Evolutionary conservation across 345 rosid species (phyloP).

Genomic region (Ailanthus altissimus): DNA sequence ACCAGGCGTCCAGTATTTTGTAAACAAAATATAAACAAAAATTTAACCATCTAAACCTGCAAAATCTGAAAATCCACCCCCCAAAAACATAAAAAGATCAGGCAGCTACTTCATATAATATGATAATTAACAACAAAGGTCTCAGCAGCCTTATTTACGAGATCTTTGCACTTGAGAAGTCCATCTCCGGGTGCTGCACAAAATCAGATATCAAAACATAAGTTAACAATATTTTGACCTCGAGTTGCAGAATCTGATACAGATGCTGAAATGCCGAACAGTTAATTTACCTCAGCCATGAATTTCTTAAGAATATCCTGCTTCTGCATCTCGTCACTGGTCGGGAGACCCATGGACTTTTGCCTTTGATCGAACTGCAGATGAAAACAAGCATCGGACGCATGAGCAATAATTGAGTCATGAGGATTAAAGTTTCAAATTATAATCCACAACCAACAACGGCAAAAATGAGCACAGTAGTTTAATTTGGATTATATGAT

Average conservation of each 20-base stretch:
- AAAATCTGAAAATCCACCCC: too few relatives aligned
- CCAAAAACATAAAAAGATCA: too few relatives aligned
- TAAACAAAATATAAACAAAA: too few relatives aligned
- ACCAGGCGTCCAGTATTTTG: too few relatives aligned
- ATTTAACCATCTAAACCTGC: too few relatives aligned
- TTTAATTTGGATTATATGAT: neutral
- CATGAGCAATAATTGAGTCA: neutral
- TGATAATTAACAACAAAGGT: neutral
- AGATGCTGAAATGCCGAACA: neutral
- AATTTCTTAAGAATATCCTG: conserved; percentile 84
- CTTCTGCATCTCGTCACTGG: conserved; percentile 83
- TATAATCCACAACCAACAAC: neutral
- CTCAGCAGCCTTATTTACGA: conserved; percentile 18
- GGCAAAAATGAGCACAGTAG: too few relatives aligned
- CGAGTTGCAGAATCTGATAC: neutral
- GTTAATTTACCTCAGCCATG: conserved; percentile 65
- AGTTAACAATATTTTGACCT: neutral
- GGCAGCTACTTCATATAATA: too few relatives aligned
- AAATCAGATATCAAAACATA: neutral
- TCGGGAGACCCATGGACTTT: conserved; percentile 88
- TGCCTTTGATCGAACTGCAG: conserved; percentile 91
- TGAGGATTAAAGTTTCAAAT: neutral
- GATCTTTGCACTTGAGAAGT: conserved; percentile 83
- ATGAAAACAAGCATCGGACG: neutral
- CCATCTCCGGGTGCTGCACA: conserved; percentile 97